Percentiles rank a stretch among this genome's conserved stretches.
These are phyloP conservation scores for Phytophthora chlamydospora DNA, from an alignment of 352 stramenopile species.

Conservation along the genomic window DNA sequence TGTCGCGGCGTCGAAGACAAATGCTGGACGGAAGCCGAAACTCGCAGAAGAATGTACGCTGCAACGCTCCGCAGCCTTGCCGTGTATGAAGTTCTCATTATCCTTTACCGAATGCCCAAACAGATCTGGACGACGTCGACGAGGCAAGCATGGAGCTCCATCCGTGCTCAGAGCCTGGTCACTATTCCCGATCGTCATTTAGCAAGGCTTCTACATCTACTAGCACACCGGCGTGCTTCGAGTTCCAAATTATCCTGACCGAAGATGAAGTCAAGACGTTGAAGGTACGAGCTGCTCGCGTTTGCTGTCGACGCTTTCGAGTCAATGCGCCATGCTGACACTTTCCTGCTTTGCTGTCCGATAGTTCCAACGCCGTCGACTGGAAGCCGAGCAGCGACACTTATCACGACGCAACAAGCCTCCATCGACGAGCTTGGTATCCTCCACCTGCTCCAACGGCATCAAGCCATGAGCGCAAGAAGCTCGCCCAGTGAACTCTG, in stretches of 20 bases:
- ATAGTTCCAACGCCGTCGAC: constrained; percentile 56
- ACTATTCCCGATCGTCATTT: constrained; percentile 53
- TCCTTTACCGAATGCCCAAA: background rate
- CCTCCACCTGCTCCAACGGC: constrained; percentile 18
- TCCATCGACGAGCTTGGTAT: background rate
- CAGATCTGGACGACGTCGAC: constrained; percentile 48
- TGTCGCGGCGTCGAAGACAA: constrained; percentile 18
- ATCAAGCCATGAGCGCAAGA: background rate
- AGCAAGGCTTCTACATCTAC: constrained; percentile 22
- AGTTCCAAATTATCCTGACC: constrained; percentile 69
- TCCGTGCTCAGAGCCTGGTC: constrained; percentile 50
- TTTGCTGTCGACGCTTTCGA: background rate
- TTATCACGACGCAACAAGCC: constrained; percentile 41
- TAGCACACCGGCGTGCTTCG: constrained; percentile 21
- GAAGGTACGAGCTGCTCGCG: constrained; percentile 37
- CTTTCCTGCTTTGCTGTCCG: background rate
- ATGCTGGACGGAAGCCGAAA: constrained; percentile 13
- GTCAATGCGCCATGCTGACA: background rate
- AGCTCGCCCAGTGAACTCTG: constrained; percentile 8
- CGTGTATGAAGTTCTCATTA: background rate
- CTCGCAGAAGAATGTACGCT: constrained; percentile 28
- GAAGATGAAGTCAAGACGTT: constrained; percentile 62
- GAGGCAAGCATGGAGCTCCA: constrained; percentile 55
- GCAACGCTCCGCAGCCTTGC: background rate
- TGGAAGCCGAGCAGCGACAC: constrained; percentile 66